These are phyloP conservation scores for Moricandia moricandioides DNA, from an alignment of 345 rosid genomes.

Conservation along the genomic window DNA sequence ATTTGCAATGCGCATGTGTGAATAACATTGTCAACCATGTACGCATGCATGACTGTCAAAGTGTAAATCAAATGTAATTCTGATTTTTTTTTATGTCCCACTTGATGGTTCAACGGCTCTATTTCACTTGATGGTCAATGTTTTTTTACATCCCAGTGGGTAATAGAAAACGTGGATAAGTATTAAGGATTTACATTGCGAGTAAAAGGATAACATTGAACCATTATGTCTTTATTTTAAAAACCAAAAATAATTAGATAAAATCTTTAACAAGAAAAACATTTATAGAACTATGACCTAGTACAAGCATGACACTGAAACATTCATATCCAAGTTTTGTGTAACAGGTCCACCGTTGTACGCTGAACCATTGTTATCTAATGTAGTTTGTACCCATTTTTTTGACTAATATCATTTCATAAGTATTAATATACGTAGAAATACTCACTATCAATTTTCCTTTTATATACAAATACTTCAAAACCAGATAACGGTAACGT, in stretches of 20 bases:
- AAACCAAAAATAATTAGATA: neutral
- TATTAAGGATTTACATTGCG: neutral
- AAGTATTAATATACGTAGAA: neutral
- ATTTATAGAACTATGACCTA: neutral
- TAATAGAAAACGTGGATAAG: neutral
- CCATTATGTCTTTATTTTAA: neutral
- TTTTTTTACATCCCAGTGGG: neutral
- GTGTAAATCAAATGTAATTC: constrained; percentile 8
- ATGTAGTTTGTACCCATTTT: neutral
- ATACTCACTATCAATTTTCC: neutral
- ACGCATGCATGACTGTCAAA: constrained; percentile 4
- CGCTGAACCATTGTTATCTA: neutral
- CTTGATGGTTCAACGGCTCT: constrained; percentile 27
- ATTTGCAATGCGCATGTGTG: constrained; percentile 6
- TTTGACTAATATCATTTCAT: constrained; percentile 4
- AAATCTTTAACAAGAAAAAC: neutral
- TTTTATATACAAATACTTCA: neutral
- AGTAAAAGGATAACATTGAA: neutral
- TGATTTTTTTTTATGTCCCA: constrained; percentile 17
- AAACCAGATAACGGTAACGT: constrained; percentile 5
- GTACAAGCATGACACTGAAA: neutral
- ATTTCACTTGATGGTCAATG: neutral
- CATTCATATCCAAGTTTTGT: neutral
- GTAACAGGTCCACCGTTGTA: neutral
- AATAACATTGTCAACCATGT: constrained; percentile 13